Base-by-base conservation (phyloP, 1,284 basidiomycete genomes). In the Ganoderma leucocontextum region DNA sequence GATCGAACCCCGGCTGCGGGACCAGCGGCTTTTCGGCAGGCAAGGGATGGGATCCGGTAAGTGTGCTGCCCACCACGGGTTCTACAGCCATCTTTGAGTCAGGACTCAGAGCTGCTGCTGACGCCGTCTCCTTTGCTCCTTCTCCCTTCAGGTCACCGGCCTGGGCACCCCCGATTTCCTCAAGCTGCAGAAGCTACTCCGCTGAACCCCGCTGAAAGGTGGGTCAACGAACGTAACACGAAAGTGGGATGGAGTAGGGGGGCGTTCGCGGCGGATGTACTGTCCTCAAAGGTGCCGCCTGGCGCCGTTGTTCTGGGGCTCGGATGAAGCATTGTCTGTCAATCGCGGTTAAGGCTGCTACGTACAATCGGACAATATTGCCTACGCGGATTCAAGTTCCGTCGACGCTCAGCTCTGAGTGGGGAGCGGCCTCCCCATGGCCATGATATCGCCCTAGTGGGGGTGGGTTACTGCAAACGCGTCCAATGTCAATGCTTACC, bases 151-250 rank as follows among this genome's bases (percentile, higher is more conserved):
- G 86, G 84, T 89, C 60, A 90, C 88, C 63, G 89, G 89, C 6
- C 78, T 89, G 39, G 89, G 89, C 4, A 89, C 89, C 15, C 89
- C 88, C 17, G 82, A 90, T 74, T 90, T 90, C 77, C 74, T 80
- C 60, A 85, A 84, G 74, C 77, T 90, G 68, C 83, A 86, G 72
- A 73, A 77, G 2, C 76, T 88, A 22, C 82, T 82, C 53, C 72
- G 74, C 35, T 76, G 68, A 75, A 49, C 44, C 52, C 7, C 64
- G 55, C 38, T 13, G 35, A 39, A 29, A 33, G 59, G 13, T 29
- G 47, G 22, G 13, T 25, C 22, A 13, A 12, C 33, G 6, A 42
- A 41, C 49, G 58, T 39, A 41, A 61, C 39, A 57, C 64, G 44
- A 38, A 36, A 33, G 12, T 35, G 25, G 47, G 38, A 29, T 42